Percentiles rank a stretch among this genome's conserved stretches.
phyloP scores from a whole-genome alignment of 306 rosid species.

The Lablab purpureus region DNA sequence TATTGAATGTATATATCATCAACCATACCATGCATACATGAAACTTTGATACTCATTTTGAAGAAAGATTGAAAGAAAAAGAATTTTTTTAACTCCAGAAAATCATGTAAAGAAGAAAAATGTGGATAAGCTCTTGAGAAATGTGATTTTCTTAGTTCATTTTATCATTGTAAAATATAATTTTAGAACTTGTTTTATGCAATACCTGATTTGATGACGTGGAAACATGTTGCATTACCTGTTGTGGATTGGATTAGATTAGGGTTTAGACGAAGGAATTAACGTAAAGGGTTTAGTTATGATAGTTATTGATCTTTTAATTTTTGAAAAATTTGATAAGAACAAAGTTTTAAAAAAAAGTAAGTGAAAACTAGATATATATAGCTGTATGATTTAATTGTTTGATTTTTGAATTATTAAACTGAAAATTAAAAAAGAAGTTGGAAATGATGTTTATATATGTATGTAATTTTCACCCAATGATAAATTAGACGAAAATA shows the following conservation, averaged over 20 bases:
- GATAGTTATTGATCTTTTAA: too few species aligned
- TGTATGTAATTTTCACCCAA: background rate
- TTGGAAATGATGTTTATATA: background rate
- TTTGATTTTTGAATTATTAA: background rate
- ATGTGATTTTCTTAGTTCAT: background rate
- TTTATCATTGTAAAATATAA: too few species aligned
- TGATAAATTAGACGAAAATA: background rate
- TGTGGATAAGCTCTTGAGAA: background rate
- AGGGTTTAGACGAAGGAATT: too few species aligned
- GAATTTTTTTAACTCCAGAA: background rate
- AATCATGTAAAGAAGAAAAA: background rate
- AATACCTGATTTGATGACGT: too few species aligned
- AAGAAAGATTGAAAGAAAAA: background rate
- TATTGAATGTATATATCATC: background rate
- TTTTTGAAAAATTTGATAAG: too few species aligned
- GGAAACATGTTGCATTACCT: too few species aligned
- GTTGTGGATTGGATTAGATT: too few species aligned
- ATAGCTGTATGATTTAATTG: background rate
- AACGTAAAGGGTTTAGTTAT: too few species aligned
- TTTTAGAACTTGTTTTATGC: too few species aligned
- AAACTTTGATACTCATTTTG: background rate
- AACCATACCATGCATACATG: background rate
- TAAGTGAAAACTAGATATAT: too few species aligned
- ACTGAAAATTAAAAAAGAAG: background rate
- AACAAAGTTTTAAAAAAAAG: too few species aligned